Evolutionary conservation across 495 filamentous ascomycete species (phyloP).

Genomic region (Talaromyces borbonicus): DNA sequence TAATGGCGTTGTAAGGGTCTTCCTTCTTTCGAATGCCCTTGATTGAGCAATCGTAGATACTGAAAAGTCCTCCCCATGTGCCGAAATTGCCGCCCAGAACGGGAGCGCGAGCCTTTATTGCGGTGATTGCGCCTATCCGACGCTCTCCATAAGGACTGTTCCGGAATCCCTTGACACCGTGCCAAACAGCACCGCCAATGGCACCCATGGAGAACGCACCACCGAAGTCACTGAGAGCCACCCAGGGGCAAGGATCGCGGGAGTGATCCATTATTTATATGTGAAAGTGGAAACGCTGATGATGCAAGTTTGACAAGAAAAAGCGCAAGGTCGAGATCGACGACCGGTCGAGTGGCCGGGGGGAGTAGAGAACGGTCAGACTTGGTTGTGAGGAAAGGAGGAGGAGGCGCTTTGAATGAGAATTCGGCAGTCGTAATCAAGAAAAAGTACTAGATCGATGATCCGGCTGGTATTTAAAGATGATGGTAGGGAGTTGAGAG

Average conservation of each 20-base stretch:
- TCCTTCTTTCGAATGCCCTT: slow-evolving; percentile 95
- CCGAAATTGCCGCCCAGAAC: slow-evolving; percentile 97
- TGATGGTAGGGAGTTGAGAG: too few relatives aligned
- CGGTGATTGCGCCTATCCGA: slow-evolving; percentile 89
- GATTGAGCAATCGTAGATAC: slow-evolving; percentile 92
- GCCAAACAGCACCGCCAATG: slow-evolving; percentile 93
- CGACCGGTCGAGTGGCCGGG: too few relatives aligned
- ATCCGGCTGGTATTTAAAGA: too few relatives aligned
- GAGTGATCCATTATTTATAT: slow-evolving; percentile 73
- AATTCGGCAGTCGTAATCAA: too few relatives aligned
- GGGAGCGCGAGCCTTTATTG: slow-evolving; percentile 92
- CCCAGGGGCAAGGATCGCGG: slow-evolving; percentile 93
- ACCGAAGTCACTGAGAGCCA: slow-evolving; percentile 90
- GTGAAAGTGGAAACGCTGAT: slow-evolving; percentile 5
- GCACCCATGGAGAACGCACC: slow-evolving; percentile 93
- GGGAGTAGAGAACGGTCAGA: too few relatives aligned
- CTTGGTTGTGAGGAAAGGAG: too few relatives aligned
- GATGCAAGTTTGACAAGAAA: slow-evolving; percentile 7
- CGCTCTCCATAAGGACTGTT: slow-evolving; percentile 88
- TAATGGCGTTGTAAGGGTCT: slow-evolving; percentile 92
- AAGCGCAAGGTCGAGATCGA: neutral
- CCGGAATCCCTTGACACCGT: slow-evolving; percentile 92
- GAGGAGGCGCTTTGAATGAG: too few relatives aligned
- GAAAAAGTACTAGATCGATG: too few relatives aligned
- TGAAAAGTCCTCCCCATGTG: slow-evolving; percentile 93